A percentile compares a stretch with the other conserved stretches of the same genome.
These are phyloP conservation scores for Aspergillus udagawae DNA, from an alignment of 2,329 filamentous ascomycete genomes.

Conservation along the genomic window DNA sequence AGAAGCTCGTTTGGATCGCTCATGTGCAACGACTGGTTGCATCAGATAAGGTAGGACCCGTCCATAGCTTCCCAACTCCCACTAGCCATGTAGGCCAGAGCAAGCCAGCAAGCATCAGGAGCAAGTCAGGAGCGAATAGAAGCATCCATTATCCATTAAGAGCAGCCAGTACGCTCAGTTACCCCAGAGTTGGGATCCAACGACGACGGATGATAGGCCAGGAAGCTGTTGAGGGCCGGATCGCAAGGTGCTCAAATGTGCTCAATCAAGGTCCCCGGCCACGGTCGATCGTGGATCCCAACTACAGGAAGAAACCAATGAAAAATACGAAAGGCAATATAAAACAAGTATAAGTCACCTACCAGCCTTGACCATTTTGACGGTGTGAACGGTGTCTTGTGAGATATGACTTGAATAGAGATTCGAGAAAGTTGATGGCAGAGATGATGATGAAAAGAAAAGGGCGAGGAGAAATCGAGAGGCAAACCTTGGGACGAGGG, in stretches of 20 bases:
- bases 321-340: slow-evolving; percentile 15
- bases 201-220: slow-evolving; percentile 27
- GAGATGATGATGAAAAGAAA: neutral
- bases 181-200: slow-evolving; percentile 4
- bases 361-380: slow-evolving; percentile 99
- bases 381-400: slow-evolving; percentile 41
- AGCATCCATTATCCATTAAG: neutral
- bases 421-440: neutral
- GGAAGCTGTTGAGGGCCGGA: slow-evolving; percentile 7
- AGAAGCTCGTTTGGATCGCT: neutral
- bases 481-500: slow-evolving; percentile 4
- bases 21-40: neutral
- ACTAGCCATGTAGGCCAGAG: neutral
- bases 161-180: slow-evolving; percentile 6
- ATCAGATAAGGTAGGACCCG: neutral
- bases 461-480: neutral
- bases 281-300: slow-evolving; percentile 26
- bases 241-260: slow-evolving; percentile 43
- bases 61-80: neutral
- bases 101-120: neutral
- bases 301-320: slow-evolving; percentile 11
- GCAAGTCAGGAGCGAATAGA: neutral
- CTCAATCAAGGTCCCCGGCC: slow-evolving; percentile 36
- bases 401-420: slow-evolving; percentile 13
- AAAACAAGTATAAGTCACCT: slow-evolving; percentile 41